Evolutionary conservation across 768 basidiomycete genomes (phyloP), one percentile per base, ranked within the genome.

Genomic region (Dendrothele bispora): DNA sequence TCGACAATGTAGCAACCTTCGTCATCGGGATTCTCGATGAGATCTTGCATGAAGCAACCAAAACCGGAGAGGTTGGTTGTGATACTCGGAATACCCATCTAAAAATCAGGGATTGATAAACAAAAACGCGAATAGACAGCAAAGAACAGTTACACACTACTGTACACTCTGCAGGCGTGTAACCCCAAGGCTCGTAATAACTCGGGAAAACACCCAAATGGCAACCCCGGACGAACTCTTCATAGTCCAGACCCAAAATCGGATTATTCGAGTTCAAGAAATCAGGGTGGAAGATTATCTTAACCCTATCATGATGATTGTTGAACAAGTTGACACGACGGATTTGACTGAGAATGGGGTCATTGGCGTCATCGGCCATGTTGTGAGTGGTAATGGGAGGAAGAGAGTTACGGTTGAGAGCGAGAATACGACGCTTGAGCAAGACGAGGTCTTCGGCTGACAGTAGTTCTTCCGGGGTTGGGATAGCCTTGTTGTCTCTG

Each of bases 61-160:
- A 98, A 98, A 30, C 97, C 97, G 15, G 94, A 97, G 25, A 99
- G 75, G 71, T 99, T 99, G 43, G 97, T 99, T 12, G 97, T 98
- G 43, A 98, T 84, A 27, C 88, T 91, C 0, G 97, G 97, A 41
- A 99, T 93, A 51, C 97, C 97, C 97, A 99, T 99, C 85, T 89
- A 55, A 22, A 48, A 12, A 39, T 37, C 28, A 55, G 46, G 42
- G 11, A 35, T 40, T 11, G 32, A 18, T 22, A 5, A 18, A 17
- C 24, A 27, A 10, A 17, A 39, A 21, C 39, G 3, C 41, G 35
- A 51, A 26, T 24, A 28, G 38, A 17, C 10, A 26, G 34, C 26
- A 24, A n/a, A 20, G 18, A 28, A 39, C 24, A 73, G 86, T 55
- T 69, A n/a, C n/a, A n/a, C n/a, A 88, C 87, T 29, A 99, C 97